These are phyloP conservation scores for Coniella vitis DNA, from an alignment of 2,329 filamentous ascomycete species.

Conservation along the genomic window DNA sequence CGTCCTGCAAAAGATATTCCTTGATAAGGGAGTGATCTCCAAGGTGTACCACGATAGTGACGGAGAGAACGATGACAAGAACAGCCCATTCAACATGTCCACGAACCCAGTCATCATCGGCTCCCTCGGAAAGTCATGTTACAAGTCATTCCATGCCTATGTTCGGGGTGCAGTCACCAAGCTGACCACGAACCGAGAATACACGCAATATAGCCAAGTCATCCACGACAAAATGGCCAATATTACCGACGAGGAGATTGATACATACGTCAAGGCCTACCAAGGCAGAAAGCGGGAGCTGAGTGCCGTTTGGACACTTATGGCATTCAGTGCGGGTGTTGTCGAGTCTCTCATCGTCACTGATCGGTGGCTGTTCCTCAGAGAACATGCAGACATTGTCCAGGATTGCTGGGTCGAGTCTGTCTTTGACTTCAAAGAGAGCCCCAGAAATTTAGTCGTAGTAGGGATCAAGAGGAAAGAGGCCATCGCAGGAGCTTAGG, in stretches of 20 bases:
- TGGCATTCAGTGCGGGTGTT: slow-evolving; percentile 89
- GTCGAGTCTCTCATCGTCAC: slow-evolving; percentile 86
- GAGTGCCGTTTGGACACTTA: slow-evolving; percentile 83
- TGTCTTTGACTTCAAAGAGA: slow-evolving; percentile 81
- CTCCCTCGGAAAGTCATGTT: slow-evolving; percentile 72
- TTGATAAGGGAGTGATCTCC: slow-evolving; percentile 72
- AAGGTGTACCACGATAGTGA: slow-evolving; percentile 41
- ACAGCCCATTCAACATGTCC: slow-evolving; percentile 45
- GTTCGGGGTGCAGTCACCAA: slow-evolving; percentile 76
- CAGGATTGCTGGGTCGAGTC: slow-evolving; percentile 82
- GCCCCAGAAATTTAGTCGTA: slow-evolving; percentile 86
- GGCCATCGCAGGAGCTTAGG: background rate
- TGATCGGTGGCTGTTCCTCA: slow-evolving; percentile 82
- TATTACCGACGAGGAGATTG: slow-evolving; percentile 70
- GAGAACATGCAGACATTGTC: slow-evolving; percentile 66
- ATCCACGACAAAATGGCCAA: slow-evolving; percentile 59
- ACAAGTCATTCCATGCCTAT: slow-evolving; percentile 67
- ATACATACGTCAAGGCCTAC: slow-evolving; percentile 61
- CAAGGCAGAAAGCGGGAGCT: slow-evolving; percentile 67
- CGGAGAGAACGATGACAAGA: slow-evolving; percentile 12
- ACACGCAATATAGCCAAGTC: slow-evolving; percentile 51
- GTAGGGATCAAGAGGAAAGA: slow-evolving; percentile 67
- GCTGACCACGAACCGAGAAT: slow-evolving; percentile 51
- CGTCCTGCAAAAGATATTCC: slow-evolving; percentile 82
- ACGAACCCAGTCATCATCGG: slow-evolving; percentile 83